Evolutionary conservation across 2,329 filamentous ascomycete genomes (phyloP).

Genomic region (Aspergillus pseudonomiae): DNA sequence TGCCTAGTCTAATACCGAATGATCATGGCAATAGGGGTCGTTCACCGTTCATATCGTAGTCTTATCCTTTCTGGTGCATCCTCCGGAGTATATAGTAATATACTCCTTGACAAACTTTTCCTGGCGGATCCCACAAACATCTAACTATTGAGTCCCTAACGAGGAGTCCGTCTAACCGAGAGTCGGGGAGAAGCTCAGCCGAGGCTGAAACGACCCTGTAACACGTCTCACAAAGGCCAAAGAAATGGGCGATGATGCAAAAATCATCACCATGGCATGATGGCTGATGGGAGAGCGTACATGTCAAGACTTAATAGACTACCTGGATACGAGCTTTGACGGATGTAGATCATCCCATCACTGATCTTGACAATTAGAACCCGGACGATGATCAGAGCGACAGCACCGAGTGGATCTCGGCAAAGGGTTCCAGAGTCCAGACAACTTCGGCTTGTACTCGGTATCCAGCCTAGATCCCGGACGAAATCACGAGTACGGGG

Average conservation of each 20-base stretch:
- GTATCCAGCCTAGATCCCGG: background rate
- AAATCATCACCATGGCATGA: background rate
- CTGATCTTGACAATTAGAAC: conserved; percentile 7
- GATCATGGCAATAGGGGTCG: background rate
- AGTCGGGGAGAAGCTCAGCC: background rate
- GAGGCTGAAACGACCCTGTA: background rate
- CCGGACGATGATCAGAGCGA: conserved; percentile 8
- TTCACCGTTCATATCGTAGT: background rate
- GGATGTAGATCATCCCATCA: conserved; percentile 7
- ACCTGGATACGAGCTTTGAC: conserved; percentile 1
- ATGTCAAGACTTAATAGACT: background rate
- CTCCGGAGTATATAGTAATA: background rate
- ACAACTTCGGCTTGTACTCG: conserved; percentile 2
- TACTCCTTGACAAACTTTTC: background rate
- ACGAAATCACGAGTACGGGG: too few relatives aligned
- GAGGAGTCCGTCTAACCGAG: background rate
- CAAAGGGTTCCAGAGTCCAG: background rate
- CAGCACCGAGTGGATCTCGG: conserved; percentile 4
- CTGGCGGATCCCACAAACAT: background rate
- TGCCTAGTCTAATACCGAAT: background rate
- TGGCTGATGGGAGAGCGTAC: background rate
- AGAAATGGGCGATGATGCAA: background rate
- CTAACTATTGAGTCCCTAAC: background rate
- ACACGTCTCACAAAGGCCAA: background rate
- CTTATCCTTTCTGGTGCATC: background rate